Base-by-base conservation (phyloP, 1,139 yeast species). In the Yamadazyma siamensis region DNA sequence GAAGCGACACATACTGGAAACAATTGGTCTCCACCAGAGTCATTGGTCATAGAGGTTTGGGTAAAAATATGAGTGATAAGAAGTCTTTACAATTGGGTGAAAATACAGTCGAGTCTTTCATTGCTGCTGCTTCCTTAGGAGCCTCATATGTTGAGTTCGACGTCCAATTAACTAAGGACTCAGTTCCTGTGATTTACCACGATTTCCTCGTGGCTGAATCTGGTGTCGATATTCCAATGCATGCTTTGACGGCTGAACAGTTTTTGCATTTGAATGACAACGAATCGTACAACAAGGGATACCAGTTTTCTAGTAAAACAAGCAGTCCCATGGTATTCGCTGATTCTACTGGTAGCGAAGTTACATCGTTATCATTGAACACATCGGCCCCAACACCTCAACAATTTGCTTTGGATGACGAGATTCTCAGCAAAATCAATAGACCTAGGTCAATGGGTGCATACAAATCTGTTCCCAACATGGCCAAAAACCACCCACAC, bases 151-250 rank as follows among this genome's bases (percentile, higher is more conserved):
- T 94, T 31, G 98, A 91, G 57, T 91, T 91, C 54, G 98, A 91
- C 57, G 97, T 91, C 22, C 98, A 91, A 56, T 65, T 91, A 43
- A 91, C 98, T n/a, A 88, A 88, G 51, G 97, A 91, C 56, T 70
- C 70, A 42, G 79, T 87, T 9, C 97, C 97, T 1, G 97, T 91
- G 9, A 84, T 91, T 23, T 91, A 91, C 51, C 98, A 91, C 54
- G 98, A 91, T 56, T 91, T 91, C 52, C 59, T 88, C 18, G 96
- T 91, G 25, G 95, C 96, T 2, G 97, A 91, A 54, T 80, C 95
- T 3, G 98, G 98, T 9, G 88, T 86, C 32, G 98, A 91, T 60
- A 82, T 89, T 31, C 97, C 97, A 3, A 89, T 91, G 95, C 96
- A 89, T 57, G 77, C 84, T 14, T 65, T 91, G 48, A 89, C 97